Base-by-base conservation (phyloP, 148 eudicot species). In the Vaccinium corymbosum region DNA sequence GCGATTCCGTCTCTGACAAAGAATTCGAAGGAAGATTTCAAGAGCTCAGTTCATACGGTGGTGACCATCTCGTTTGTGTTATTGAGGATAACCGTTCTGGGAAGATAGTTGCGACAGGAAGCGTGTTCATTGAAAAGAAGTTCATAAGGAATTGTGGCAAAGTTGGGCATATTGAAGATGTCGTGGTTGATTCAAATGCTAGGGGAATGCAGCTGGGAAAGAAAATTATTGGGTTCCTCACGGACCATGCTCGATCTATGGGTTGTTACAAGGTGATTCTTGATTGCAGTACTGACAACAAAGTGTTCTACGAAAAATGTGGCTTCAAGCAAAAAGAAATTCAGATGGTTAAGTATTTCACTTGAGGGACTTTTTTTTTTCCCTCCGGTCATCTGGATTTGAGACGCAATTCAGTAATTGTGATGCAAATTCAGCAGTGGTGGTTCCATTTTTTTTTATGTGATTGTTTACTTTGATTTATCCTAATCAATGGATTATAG, bases 201-300 rank as follows among this genome's bases (percentile, higher is more conserved):
- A 85, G 98, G 32, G 94, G 98, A 15, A 49, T 90, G 92, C 91
- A 96, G 16, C 80, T 96, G 56, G 99, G 99, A 27, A 94, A 94
- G 90, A 96, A 89, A 80, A 80, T 96, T 3, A 76, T 94, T 7
- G 89, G 52, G 46, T 96, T 88, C 79, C 94, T 96, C 17, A 78
- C 85, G 0, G 92, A 91, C 35, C 98, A 96, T 85, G 94, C 97
- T 27, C 82, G 27, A 59, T 82, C 88, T 10, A 86, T 50, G 88
- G 99, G 97, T 72, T 96, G 99, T 83, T 96, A 96, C 86, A 96
- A 96, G 90, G 99, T 96, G 84, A 93, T 96, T 78, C 97, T 96
- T 83, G 95, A 96, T 82, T 96, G 97, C 86, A 88, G 91, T 80
- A 42, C 42, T 27, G 90, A 90, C 49, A 96, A 92, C 59, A 86